Base-by-base conservation (phyloP, 202 grass and related monocot species). In the Eragrostis tef region DNA sequence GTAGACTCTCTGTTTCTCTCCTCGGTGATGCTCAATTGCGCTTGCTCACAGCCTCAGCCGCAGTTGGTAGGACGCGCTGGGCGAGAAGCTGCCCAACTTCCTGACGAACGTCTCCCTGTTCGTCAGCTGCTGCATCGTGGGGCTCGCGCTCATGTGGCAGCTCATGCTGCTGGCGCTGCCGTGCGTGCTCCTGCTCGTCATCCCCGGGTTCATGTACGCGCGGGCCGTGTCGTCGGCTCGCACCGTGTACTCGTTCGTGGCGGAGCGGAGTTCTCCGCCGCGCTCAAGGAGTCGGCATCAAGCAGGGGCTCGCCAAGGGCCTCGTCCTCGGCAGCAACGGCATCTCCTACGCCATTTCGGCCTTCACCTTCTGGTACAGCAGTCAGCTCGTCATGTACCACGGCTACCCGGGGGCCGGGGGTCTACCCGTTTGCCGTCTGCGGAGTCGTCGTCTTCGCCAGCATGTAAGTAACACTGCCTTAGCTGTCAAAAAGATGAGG, bases 1-100 rank as follows among this genome's bases (percentile, higher is more conserved):
- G 29, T 31, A 31, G 29, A 31, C 29, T 31, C 29, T 31, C 2
- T 31, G 29, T 3, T 31, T 31, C 29, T 31, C 1, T 31, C 3
- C 3, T 31, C 29, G 29, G 29, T 31, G 29, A 31, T 31, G 29
- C 29, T 31, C 29, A 31, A 31, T 31, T 31, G 29, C 29, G 29
- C 29, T 31, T 31, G 29, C 29, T 31, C 29, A 31, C 1, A 31
- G 1, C 2, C 29, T 31, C 29, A 31, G 29, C 29, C 29, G 29
- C 29, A 3, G 29, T 31, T n/a, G n/a, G n/a, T n/a, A 97, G 76
- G 94, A 97, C 89, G 85, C 82, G 77, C 84, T 97, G 27, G 67
- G 87, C 57, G 94, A 97, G 79, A 97, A 97, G 87, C 50, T 97
- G 16, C 88, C 93, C 6, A 97, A 97, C 86, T 93, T 97, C 79